Base-by-base conservation (phyloP, 2,329 filamentous ascomycete species). In the Diplodia seriata region DNA sequence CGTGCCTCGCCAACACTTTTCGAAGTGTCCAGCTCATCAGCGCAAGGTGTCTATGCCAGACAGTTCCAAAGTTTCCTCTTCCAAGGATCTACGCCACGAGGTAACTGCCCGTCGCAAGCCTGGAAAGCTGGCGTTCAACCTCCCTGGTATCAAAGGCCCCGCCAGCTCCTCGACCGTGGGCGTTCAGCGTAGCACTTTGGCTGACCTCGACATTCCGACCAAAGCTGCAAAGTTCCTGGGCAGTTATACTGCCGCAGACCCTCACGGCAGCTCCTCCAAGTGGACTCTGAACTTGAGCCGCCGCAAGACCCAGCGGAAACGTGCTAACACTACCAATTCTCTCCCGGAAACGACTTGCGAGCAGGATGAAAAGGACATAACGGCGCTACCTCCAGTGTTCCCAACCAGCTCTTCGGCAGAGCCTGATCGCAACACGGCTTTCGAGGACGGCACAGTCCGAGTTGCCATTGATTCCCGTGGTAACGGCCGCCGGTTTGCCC, bases 281-380 rank as follows among this genome's bases (percentile, higher is more conserved):
- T 63, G 59, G 43, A 47, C 18, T 31, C 11, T 63, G 18, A 43
- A 43, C n/a, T 31, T 51, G 26, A 20, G 33, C 14, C 59, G 43
- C 40, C 59, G 59, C 43, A 63, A 63, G 59, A 36, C 31, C 8
- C 59, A 63, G 59, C 50, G 47, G 29, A 51, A 26, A 47, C 59
- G 40, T 23, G 31, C 59, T 5, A 63, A 63, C n/a, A 23, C 59
- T 2, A 63, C 59, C 12, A 63, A 31, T n/a, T 63, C 43, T 26
- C 59, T 63, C n/a, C 59, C 59, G 2, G 40, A 61, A 15, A 43
- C 47, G 15, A 49, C 33, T 12, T 20, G 7, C 8, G 59, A 50
- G 31, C 14, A 51, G 29, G 47, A 63, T n/a, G 43, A 63, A 31
- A 23, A 20, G 18, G 47, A 63, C 43, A 36, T 63, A 1, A 63